Evolutionary conservation across 2,329 filamentous ascomycete species (phyloP), one percentile per base, ranked within the genome.

Genomic region (Boeremia exigua): DNA sequence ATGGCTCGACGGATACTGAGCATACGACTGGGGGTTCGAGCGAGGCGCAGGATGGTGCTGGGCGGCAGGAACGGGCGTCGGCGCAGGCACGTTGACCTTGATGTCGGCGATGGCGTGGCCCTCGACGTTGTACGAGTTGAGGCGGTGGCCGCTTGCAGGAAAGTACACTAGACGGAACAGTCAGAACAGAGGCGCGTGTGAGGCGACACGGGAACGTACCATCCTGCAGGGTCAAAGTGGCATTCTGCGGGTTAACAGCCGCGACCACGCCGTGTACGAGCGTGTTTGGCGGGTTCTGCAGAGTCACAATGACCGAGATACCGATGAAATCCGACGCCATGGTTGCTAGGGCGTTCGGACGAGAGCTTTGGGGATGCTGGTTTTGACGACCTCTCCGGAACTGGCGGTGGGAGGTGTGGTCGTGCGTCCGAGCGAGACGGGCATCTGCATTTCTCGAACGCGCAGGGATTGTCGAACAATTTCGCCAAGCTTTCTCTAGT

Each of bases 301-400:
- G 82, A 32, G 88, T 88, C 68, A 95, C 87, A 57, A 86, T 79
- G 77, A 95, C 91, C 57, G 88, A 86, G 74, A 91, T 84, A 59
- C 91, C 91, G 68, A 91, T 86, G 73, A 94, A 92, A 69, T 86
- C 82, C 56, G 82, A 81, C 44, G 70, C 86, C 87, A 90, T 90
- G 64, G 32, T 60, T 54, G 57, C 43, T 38, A 33, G 9, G 25
- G 32, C 30, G 25, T 27, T 43, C 17, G 40, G 40, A 29, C 12
- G 29, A 39, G n/a, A 43, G 25, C 40, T 25, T 5, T 17, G 38
- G 29, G 27, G 11, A 27, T 32, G 44, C 9, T 47, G 42, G 30
- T 17, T 47, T 36, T 51, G 53, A 51, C 47, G 47, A 56, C 53
- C 39, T 40, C 53, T 42, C 47, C 47, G 36, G 34, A n/a, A 46